Evolutionary conservation across 2,329 filamentous ascomycete species (phyloP).

Genomic region (Xylaria sp.): DNA sequence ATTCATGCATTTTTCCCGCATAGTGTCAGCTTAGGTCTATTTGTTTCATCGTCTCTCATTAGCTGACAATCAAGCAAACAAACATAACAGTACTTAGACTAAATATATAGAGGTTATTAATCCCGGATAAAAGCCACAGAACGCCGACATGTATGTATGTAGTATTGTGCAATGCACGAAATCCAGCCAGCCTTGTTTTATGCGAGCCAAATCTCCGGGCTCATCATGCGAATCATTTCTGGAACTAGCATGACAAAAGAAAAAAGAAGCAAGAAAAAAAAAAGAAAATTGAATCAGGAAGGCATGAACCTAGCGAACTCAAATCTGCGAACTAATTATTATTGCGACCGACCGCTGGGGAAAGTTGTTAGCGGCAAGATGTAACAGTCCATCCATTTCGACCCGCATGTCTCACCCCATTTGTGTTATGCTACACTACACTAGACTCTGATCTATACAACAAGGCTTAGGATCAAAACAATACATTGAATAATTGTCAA

Average conservation of each 20-base stretch:
- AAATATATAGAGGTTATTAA: background rate
- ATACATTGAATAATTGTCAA: slow-evolving; percentile 12
- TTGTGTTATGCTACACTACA: slow-evolving; percentile 14
- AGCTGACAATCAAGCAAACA: slow-evolving; percentile 35
- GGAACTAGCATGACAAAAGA: slow-evolving; percentile 4
- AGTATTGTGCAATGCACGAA: slow-evolving; percentile 23
- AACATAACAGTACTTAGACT: background rate
- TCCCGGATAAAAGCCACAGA: slow-evolving; percentile 13
- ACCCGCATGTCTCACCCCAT: slow-evolving; percentile 29
- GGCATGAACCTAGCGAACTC: background rate
- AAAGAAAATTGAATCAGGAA: slow-evolving; percentile 5
- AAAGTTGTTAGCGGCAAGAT: slow-evolving; percentile 17
- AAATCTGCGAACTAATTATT: slow-evolving; percentile 9
- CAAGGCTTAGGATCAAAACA: slow-evolving; percentile 25
- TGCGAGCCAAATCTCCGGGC: slow-evolving; percentile 30
- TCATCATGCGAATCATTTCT: slow-evolving; percentile 29
- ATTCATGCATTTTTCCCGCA: slow-evolving; percentile 39
- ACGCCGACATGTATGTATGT: background rate
- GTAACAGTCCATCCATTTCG: slow-evolving; percentile 19
- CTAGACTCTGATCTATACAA: slow-evolving; percentile 9
- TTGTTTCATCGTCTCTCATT: slow-evolving; percentile 36
- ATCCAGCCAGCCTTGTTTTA: slow-evolving; percentile 20
- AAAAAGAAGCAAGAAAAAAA: slow-evolving; percentile 2
- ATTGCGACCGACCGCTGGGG: slow-evolving; percentile 25
- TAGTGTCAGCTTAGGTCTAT: slow-evolving; percentile 36